phyloP scores from a whole-genome alignment of 345 rosid genomes.

The Carallia pectinifolia region DNA sequence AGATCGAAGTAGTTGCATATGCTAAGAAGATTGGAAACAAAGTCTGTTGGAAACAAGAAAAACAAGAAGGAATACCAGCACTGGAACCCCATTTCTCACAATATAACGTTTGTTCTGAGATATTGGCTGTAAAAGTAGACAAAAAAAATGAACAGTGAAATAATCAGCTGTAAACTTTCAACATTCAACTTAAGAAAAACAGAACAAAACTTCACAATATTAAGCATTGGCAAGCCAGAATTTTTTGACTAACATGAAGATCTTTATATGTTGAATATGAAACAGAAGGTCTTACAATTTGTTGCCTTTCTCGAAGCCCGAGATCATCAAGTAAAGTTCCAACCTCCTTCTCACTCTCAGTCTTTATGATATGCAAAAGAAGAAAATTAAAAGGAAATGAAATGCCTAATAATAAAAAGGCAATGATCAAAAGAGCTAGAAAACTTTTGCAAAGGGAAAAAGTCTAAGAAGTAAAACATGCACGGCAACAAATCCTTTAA shows the following conservation, averaged over 20 bases:
- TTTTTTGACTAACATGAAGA: not conserved
- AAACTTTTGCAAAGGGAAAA: too few relatives aligned
- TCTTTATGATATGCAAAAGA: constrained; percentile 42
- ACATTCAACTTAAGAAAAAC: not conserved
- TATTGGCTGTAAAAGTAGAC: constrained; percentile 59
- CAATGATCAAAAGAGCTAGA: not conserved
- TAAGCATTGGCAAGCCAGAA: not conserved
- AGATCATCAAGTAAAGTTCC: constrained; percentile 67
- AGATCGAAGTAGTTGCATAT: constrained; percentile 15
- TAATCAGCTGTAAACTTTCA: not conserved
- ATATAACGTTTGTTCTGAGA: constrained; percentile 76
- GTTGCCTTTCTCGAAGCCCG: constrained; percentile 77
- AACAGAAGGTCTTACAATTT: constrained; percentile 52
- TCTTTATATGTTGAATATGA: not conserved
- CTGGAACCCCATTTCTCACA: constrained; percentile 72
- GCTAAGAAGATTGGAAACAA: constrained; percentile 3
- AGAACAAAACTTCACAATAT: not conserved
- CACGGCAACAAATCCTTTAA: too few relatives aligned
- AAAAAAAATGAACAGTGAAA: constrained; percentile 9
- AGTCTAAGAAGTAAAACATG: too few relatives aligned
- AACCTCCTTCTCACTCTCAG: constrained; percentile 80
- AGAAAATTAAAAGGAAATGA: not conserved
- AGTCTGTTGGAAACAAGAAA: constrained; percentile 14
- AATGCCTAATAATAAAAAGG: not conserved
- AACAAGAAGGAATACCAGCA: constrained; percentile 53